Percentiles rank a stretch among this genome's conserved stretches.
Conservation (phyloP, 2,329 filamentous ascomycete genomes). For the Aotearoamyces nothofagi region DNA sequence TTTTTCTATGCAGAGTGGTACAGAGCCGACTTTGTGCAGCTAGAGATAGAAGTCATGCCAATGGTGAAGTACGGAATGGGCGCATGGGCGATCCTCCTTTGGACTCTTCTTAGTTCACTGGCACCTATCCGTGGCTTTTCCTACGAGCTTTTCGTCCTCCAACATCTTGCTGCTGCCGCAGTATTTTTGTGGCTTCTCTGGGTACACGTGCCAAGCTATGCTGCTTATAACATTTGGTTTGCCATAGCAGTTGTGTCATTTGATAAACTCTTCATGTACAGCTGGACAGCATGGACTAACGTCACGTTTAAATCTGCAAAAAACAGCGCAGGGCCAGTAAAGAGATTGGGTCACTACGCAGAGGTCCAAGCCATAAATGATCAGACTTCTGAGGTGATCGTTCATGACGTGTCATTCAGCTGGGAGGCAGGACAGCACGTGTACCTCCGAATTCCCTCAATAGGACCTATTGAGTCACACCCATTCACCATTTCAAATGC, state of each 20-base stretch:
- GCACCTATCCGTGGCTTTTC: conserved; percentile 30
- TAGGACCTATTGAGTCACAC: conserved; percentile 44
- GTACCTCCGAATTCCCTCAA: conserved; percentile 39
- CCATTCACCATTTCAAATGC: conserved; percentile 44
- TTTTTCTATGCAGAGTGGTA: conserved; percentile 54
- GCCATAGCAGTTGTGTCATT: conserved; percentile 28
- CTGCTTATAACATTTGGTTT: conserved; percentile 29
- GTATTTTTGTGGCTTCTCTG: conserved; percentile 31
- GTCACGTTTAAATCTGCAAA: conserved; percentile 24
- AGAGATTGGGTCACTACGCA: conserved; percentile 25
- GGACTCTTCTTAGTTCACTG: conserved; percentile 33
- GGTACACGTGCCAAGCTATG: conserved; percentile 28
- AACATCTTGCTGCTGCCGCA: conserved; percentile 34
- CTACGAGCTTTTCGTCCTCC: conserved; percentile 38
- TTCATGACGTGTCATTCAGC: conserved; percentile 34
- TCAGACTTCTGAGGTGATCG: conserved; percentile 38
- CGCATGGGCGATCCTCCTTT: conserved; percentile 33
- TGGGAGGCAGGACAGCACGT: conserved; percentile 51
- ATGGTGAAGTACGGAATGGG: conserved; percentile 47
- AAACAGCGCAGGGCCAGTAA: conserved; percentile 9
- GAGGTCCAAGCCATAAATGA: conserved; percentile 33
- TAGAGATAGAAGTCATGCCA: conserved; percentile 44
- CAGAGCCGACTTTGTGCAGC: conserved; percentile 38
- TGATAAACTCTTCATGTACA: conserved; percentile 25
- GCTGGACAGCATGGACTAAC: conserved; percentile 23